These are phyloP conservation scores for Saturnispora saitoi DNA, from an alignment of 805 yeast genomes.

Conservation along the genomic window DNA sequence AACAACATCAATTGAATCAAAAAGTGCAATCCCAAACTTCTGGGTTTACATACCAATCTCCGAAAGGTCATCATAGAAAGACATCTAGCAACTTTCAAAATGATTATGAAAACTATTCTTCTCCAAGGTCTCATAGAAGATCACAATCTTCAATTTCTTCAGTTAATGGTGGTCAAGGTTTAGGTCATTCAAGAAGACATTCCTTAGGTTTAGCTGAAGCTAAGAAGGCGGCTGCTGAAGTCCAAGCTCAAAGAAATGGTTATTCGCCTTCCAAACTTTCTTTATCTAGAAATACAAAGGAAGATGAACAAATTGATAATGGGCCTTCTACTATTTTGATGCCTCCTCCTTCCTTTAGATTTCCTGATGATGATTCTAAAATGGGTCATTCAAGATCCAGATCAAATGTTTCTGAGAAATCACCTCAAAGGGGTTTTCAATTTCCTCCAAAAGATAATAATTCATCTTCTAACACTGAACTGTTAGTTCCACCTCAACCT, in stretches of 20 bases:
- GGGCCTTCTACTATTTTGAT: not conserved
- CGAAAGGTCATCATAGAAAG: conserved; percentile 27
- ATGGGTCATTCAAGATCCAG: conserved; percentile 23
- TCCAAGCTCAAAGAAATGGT: conserved; percentile 57
- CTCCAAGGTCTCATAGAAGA: conserved; percentile 35
- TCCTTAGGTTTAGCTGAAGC: conserved; percentile 90
- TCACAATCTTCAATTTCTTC: conserved; percentile 34
- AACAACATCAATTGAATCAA: conserved; percentile 38
- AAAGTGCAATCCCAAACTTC: conserved; percentile 19
- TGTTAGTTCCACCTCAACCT: conserved; percentile 47
- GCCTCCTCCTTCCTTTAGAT: conserved; percentile 39
- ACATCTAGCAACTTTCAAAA: conserved; percentile 21
- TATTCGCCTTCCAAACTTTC: conserved; percentile 27
- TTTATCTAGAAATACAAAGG: conserved; percentile 9
- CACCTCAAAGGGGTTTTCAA: conserved; percentile 48
- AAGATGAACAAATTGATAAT: conserved; percentile 5
- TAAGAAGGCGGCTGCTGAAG: conserved; percentile 91
- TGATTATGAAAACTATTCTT: conserved; percentile 8
- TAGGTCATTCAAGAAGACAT: conserved; percentile 86
- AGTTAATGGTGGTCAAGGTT: conserved; percentile 26
- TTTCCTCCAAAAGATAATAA: conserved; percentile 46
- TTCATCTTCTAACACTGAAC: conserved; percentile 10
- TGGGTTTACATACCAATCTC: conserved; percentile 20
- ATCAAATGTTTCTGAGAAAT: conserved; percentile 20
- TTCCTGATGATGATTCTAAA: conserved; percentile 35